Percentiles rank a stretch among this genome's conserved stretches.
Evolutionary conservation across 177 flowering plant genomes (phyloP).

Genomic region (Vitis hybrid): DNA sequence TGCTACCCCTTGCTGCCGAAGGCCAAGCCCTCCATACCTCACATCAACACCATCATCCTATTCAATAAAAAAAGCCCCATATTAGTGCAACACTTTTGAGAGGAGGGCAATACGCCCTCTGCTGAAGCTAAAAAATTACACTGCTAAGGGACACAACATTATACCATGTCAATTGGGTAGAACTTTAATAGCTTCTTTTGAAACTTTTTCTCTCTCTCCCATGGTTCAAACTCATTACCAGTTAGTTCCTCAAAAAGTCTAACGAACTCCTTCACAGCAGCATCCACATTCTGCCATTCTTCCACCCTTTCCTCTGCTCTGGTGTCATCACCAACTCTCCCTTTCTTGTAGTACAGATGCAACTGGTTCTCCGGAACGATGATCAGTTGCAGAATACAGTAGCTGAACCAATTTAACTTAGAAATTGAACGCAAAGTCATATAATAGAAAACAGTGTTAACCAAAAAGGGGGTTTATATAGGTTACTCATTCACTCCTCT

Average conservation of each 20-base stretch:
- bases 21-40: slow-evolving; percentile 68
- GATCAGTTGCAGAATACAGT: slow-evolving; percentile 67
- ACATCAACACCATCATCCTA: slow-evolving; percentile 84
- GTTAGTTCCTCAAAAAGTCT: slow-evolving; percentile 69
- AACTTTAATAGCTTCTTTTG: slow-evolving; percentile 57
- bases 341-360: slow-evolving; percentile 70
- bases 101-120: too few relatives aligned
- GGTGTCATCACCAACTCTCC: slow-evolving; percentile 59
- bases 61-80: background rate
- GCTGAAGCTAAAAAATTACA: background rate
- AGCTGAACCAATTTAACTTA: slow-evolving; percentile 34
- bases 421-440: background rate
- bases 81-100: too few relatives aligned
- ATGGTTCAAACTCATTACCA: slow-evolving; percentile 78
- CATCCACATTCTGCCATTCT: slow-evolving; percentile 46
- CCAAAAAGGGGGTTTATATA: background rate
- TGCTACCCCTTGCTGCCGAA: slow-evolving; percentile 73
- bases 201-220: slow-evolving; percentile 80
- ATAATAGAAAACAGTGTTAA: background rate
- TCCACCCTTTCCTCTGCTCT: slow-evolving; percentile 69
- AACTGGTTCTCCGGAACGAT: slow-evolving; percentile 51
- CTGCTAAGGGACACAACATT: background rate
- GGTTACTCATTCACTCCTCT: slow-evolving; percentile 55
- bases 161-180: slow-evolving; percentile 76
- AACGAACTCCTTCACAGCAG: slow-evolving; percentile 58